phyloP scores from a whole-genome alignment of 257 asterid genomes.

The Gynochthodes officinalis region DNA sequence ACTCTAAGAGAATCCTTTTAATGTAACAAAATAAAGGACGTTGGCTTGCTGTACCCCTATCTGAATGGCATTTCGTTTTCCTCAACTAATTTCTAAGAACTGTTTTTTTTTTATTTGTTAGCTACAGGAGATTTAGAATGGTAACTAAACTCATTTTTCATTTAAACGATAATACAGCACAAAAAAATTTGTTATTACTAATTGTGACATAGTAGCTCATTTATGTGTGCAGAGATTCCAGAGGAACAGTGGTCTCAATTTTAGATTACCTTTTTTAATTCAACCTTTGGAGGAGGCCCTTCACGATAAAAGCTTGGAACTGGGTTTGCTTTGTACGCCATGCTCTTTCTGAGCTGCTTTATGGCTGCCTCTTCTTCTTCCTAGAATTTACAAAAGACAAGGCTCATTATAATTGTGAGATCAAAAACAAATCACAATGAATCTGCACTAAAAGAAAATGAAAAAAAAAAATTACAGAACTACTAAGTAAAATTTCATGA shows the following conservation, averaged over 20 bases:
- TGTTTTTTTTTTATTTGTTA: neutral
- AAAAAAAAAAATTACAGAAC: neutral
- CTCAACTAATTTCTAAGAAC: neutral
- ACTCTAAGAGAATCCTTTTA: no score
- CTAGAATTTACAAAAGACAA: conserved; percentile 39
- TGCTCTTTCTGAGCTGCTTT: conserved; percentile 77
- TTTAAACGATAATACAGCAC: neutral
- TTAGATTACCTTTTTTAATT: conserved; percentile 71
- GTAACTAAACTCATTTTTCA: neutral
- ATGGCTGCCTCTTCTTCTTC: conserved; percentile 76
- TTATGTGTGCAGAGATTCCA: neutral
- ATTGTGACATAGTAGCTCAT: neutral
- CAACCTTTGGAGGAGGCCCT: conserved; percentile 84
- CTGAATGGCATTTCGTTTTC: neutral
- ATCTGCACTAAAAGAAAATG: conserved; percentile 1
- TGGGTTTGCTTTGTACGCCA: conserved; percentile 85
- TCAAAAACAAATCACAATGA: neutral
- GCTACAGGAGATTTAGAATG: neutral
- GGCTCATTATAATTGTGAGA: neutral
- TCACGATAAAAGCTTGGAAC: conserved; percentile 78
- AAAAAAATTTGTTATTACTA: neutral
- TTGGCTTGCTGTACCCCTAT: neutral
- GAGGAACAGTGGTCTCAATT: neutral
- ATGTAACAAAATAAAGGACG: neutral
- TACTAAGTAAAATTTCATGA: neutral